phyloP scores from a whole-genome alignment of 257 asterid species.

The Scutellaria baicalensis region DNA sequence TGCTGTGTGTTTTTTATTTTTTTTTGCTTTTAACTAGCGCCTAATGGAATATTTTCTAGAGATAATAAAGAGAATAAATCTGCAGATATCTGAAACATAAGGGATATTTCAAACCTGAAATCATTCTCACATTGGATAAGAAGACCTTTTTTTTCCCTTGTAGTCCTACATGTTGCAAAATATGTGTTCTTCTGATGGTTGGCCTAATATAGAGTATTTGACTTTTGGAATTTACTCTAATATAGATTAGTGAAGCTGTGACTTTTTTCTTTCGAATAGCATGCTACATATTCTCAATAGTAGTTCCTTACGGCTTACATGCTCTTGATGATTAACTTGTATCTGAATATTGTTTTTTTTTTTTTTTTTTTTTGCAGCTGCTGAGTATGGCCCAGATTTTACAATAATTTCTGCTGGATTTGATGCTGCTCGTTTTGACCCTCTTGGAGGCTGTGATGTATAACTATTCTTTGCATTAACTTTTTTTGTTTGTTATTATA shows the following conservation, averaged over 20 bases:
- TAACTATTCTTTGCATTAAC: slow-evolving; percentile 9
- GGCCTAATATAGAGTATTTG: no score
- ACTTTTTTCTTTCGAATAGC: background rate
- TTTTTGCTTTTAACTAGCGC: no score
- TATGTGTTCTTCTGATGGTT: background rate
- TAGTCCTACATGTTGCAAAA: background rate
- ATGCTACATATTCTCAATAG: background rate
- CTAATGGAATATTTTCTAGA: no score
- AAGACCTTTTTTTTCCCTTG: background rate
- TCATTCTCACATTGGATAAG: background rate
- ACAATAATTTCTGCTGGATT: slow-evolving; percentile 97
- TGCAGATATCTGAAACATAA: no score
- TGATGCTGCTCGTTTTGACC: slow-evolving; percentile 99
- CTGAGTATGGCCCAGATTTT: slow-evolving; percentile 82
- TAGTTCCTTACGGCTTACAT: slow-evolving; percentile 6
- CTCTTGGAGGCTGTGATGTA: slow-evolving; percentile 98
- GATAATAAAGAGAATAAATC: no score
- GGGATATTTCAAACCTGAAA: no score
- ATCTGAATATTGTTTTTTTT: slow-evolving; percentile 19
- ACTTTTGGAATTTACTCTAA: background rate
- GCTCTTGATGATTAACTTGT: slow-evolving; percentile 10
- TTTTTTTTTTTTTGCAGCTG: slow-evolving; percentile 50
- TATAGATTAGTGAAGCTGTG: background rate
- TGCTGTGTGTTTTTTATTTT: no score
- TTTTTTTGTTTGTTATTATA: background rate